Percentiles rank a stretch among this genome's conserved stretches.
phyloP scores from a whole-genome alignment of 2,329 filamentous ascomycete species.

The Calonectria pseudoturangicola region DNA sequence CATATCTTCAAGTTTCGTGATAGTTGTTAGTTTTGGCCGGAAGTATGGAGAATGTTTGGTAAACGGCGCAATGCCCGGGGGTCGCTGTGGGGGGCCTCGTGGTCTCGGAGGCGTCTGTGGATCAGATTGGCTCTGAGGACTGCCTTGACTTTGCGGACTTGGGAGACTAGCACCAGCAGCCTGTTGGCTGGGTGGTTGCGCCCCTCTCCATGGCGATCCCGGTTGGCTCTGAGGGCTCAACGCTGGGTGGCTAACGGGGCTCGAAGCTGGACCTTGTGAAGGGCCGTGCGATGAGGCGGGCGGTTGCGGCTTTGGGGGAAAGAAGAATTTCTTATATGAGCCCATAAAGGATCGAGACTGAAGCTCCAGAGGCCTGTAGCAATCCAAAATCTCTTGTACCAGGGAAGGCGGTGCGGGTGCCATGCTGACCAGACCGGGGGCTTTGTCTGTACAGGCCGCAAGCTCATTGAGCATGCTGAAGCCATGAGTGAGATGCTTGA shows the following conservation, averaged over 20 bases:
- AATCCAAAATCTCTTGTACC: slow-evolving; percentile 63
- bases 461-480: slow-evolving; percentile 65
- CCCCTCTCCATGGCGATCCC: slow-evolving; percentile 50
- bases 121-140: slow-evolving; percentile 51
- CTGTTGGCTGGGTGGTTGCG: slow-evolving; percentile 29
- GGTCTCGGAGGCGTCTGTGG: slow-evolving; percentile 47
- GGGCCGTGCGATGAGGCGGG: slow-evolving; percentile 30
- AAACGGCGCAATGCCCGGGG: slow-evolving; percentile 60
- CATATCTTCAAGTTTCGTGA: slow-evolving; percentile 58
- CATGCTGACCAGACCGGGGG: slow-evolving; percentile 61
- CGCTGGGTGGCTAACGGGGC: slow-evolving; percentile 32
- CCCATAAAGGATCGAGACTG: slow-evolving; percentile 64
- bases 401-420: slow-evolving; percentile 60
- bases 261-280: slow-evolving; percentile 35
- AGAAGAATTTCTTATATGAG: slow-evolving; percentile 61
- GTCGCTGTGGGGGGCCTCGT: slow-evolving; percentile 46
- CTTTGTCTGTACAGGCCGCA: slow-evolving; percentile 59
- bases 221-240: slow-evolving; percentile 55
- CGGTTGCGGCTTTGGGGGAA: slow-evolving; percentile 49
- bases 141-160: slow-evolving; percentile 60
- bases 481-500: slow-evolving; percentile 64
- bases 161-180: slow-evolving; percentile 50
- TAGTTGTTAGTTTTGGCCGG: slow-evolving; percentile 56
- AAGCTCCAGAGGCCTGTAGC: slow-evolving; percentile 62
- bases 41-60: slow-evolving; percentile 62